Conservation (phyloP, 306 rosid species). For the Prunus mume region DNA sequence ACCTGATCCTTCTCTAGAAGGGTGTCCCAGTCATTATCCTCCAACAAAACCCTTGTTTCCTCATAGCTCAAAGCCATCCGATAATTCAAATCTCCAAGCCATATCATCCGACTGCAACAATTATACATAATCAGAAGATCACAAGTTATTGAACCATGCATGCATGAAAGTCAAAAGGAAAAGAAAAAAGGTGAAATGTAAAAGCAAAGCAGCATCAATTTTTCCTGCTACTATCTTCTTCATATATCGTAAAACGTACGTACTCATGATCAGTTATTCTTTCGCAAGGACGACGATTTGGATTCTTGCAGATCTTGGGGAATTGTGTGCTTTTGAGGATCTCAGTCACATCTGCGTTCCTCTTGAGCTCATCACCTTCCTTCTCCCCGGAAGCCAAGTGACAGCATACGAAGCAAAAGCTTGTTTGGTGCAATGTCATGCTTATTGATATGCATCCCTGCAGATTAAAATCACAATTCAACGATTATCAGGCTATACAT, state of each 20-base stretch:
- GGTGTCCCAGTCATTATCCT: conserved; percentile 81
- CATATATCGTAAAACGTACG: conserved; percentile 15
- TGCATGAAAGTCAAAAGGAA: no score
- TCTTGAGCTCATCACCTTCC: conserved; percentile 84
- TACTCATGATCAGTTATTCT: conserved; percentile 84
- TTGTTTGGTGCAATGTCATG: conserved; percentile 89
- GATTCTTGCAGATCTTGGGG: conserved; percentile 69
- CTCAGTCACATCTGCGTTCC: conserved; percentile 83
- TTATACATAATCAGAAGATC: neutral
- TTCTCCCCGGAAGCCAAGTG: conserved; percentile 99
- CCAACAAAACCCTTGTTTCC: conserved; percentile 63
- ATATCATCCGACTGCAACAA: conserved; percentile 65
- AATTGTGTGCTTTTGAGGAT: conserved; percentile 72
- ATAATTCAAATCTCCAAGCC: conserved; percentile 97
- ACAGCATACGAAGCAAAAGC: conserved; percentile 88
- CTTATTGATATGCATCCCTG: conserved; percentile 98
- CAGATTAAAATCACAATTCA: conserved; percentile 9
- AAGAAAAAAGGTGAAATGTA: no score
- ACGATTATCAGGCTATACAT: neutral
- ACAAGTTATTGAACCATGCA: neutral
- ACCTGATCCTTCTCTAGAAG: conserved; percentile 85
- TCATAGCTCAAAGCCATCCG: conserved; percentile 81
- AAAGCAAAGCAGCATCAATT: neutral
- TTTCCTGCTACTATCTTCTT: neutral
- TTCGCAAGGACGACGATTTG: conserved; percentile 56